Evolutionary conservation across 2,329 filamentous ascomycete genomes (phyloP), one percentile per base, ranked within the genome.

Genomic region (Aaosphaeria arxii): DNA sequence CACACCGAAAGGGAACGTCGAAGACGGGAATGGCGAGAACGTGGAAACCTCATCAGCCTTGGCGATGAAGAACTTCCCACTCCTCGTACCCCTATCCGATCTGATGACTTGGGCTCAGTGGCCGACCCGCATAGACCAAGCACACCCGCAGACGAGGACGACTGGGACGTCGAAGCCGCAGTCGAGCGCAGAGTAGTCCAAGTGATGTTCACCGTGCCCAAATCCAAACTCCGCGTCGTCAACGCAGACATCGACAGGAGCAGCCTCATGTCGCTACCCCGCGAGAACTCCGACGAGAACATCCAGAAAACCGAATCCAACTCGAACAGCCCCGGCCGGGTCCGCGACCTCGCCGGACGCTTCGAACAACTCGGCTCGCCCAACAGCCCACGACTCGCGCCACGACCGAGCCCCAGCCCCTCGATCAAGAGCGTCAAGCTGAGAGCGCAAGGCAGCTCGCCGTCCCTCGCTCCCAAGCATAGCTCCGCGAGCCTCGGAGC

Each of bases 141-240:
- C 30, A 69, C 64, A 3, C 64, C 66, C 7, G 62, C 61, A 2
- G 64, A 68, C 46, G 74, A 77, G 44, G 70, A 70, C 6, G 76
- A 78, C 42, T 79, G 76, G 76, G 75, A 79, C 45, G 73, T 79
- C 1, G 76, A 79, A 54, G 69, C 70, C 9, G 76, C 74, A 4
- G 75, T 72, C 1, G 69, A 71, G 44, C 64, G 71, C 24, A 58
- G 76, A 5, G 74, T 77, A 4, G 74, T 79, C n/a, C 76, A 77
- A 47, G 72, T 80, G 64, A 94, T 95, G 82, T 97, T 96, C 70
- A 96, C 92, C 0, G 90, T 96, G 51, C 92, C 94, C 2, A 90
- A 87, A 67, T 87, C 92, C 69, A 83, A 84, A 58, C 72, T 97
- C 53, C 77, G 92, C 29, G 91, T 97, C n/a, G 92, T 96, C 17